phyloP scores from a whole-genome alignment of 2,329 filamentous ascomycete species.

The Xylariales sp. region DNA sequence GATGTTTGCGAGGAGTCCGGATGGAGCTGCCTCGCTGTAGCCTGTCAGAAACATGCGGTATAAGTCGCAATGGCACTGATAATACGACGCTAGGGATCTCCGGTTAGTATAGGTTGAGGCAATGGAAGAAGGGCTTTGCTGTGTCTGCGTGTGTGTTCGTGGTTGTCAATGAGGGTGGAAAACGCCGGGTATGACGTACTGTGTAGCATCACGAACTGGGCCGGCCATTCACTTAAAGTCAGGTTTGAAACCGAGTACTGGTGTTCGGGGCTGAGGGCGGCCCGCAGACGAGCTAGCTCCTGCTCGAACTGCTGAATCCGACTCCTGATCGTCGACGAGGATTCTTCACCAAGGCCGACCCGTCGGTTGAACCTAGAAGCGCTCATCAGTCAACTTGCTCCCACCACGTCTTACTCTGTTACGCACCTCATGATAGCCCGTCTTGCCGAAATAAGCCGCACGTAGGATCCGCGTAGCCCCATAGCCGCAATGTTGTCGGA shows the following conservation, averaged over 20 bases:
- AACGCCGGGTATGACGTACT: conserved; percentile 21
- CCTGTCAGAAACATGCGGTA: conserved; percentile 57
- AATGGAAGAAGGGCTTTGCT: too few relatives aligned
- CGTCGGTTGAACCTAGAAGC: conserved; percentile 45
- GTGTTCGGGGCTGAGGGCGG: conserved; percentile 38
- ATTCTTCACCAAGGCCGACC: conserved; percentile 46
- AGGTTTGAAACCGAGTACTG: conserved; percentile 45
- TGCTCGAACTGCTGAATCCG: conserved; percentile 46
- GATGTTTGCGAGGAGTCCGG: conserved; percentile 43
- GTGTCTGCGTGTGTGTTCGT: background rate
- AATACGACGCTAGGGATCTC: conserved; percentile 49
- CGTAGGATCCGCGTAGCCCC: conserved; percentile 44
- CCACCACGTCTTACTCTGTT: background rate
- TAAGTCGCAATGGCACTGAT: conserved; percentile 58
- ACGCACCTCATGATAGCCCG: conserved; percentile 48
- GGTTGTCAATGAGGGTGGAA: background rate
- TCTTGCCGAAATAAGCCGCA: conserved; percentile 45
- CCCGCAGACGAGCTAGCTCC: conserved; percentile 41
- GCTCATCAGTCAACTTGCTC: conserved; percentile 23
- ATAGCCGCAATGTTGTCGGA: conserved; percentile 37
- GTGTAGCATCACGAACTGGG: conserved; percentile 50
- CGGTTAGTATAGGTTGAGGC: background rate
- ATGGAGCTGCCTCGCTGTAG: conserved; percentile 55
- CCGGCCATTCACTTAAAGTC: conserved; percentile 40
- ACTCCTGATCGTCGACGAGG: conserved; percentile 41